phyloP scores from a whole-genome alignment of 2,329 filamentous ascomycete genomes.

The Malbranchea cinnamomea region DNA sequence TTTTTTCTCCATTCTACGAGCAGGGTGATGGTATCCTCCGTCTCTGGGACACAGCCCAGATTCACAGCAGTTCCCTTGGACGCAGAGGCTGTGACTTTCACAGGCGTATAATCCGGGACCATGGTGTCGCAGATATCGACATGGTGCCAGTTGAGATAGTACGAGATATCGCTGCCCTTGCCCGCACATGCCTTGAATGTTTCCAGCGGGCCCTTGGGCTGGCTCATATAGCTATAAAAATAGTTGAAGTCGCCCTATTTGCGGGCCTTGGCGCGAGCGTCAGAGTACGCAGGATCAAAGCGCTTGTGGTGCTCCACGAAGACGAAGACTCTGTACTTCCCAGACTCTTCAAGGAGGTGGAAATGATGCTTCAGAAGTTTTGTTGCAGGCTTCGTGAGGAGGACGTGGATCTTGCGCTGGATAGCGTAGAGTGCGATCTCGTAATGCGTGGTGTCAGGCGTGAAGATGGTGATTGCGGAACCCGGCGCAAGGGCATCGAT shows the following conservation, averaged over 20 bases:
- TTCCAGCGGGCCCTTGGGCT: constrained; percentile 80
- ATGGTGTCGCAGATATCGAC: constrained; percentile 86
- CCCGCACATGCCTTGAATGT: constrained; percentile 94
- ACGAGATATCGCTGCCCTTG: constrained; percentile 81
- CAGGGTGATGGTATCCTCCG: constrained; percentile 86
- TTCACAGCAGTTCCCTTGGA: constrained; percentile 64
- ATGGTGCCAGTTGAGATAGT: constrained; percentile 93
- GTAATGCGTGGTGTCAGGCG: constrained; percentile 82
- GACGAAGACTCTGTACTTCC: constrained; percentile 67
- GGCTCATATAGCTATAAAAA: constrained; percentile 94
- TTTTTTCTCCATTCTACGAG: constrained; percentile 77
- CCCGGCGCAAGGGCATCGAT: constrained; percentile 71
- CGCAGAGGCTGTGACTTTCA: constrained; percentile 64
- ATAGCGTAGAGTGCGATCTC: constrained; percentile 88
- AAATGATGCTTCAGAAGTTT: constrained; percentile 72
- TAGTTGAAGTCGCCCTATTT: constrained; percentile 91
- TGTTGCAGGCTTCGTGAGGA: constrained; percentile 88
- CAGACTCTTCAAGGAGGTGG: constrained; percentile 55
- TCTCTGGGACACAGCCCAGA: constrained; percentile 63
- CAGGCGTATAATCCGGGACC: constrained; percentile 66
- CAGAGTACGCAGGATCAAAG: constrained; percentile 82
- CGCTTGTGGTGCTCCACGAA: constrained; percentile 96
- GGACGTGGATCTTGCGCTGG: constrained; percentile 71
- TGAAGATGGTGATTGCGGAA: constrained; percentile 91
- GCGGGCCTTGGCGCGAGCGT: constrained; percentile 63